Percentiles rank a stretch among this genome's conserved stretches.
phyloP scores from a whole-genome alignment of 148 eudicot genomes.

The Polygonum aviculare region DNA sequence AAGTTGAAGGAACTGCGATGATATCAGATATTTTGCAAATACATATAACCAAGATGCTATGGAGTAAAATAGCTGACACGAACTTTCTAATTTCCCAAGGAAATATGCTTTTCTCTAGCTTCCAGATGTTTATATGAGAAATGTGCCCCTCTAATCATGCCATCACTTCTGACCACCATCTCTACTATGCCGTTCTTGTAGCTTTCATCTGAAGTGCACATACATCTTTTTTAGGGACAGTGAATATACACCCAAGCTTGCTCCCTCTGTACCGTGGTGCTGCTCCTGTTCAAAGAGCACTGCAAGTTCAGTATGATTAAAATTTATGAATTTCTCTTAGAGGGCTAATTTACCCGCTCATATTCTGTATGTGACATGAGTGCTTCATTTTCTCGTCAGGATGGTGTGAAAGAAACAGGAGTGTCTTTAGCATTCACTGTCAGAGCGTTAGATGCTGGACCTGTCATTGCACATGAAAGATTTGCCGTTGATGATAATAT shows the following conservation, averaged over 20 bases:
- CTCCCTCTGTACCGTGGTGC: constrained; percentile 98
- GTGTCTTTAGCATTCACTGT: constrained; percentile 90
- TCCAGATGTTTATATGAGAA: not conserved
- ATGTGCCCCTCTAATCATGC: not conserved
- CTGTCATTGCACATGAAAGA: constrained; percentile 65
- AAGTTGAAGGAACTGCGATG: not conserved
- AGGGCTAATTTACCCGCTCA: not conserved
- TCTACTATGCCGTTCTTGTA: not conserved
- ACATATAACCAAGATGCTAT: not conserved
- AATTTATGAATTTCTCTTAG: not conserved
- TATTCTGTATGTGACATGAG: not conserved
- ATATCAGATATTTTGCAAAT: not conserved
- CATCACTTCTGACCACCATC: not conserved
- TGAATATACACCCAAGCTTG: constrained; percentile 93
- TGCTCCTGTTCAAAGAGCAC: constrained; percentile 98
- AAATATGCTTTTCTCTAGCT: not conserved
- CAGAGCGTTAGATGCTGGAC: constrained; percentile 88
- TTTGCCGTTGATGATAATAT: constrained; percentile 56
- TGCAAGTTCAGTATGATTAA: constrained; percentile 52
- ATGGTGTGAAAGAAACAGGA: constrained; percentile 91
- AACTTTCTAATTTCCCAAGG: constrained; percentile 1
- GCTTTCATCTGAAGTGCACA: not conserved
- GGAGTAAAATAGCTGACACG: not conserved
- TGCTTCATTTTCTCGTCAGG: constrained; percentile 35
- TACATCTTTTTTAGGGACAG: constrained; percentile 49